Conservation (phyloP, 1,284 basidiomycete genomes). For the Ganoderma meredithae region DNA sequence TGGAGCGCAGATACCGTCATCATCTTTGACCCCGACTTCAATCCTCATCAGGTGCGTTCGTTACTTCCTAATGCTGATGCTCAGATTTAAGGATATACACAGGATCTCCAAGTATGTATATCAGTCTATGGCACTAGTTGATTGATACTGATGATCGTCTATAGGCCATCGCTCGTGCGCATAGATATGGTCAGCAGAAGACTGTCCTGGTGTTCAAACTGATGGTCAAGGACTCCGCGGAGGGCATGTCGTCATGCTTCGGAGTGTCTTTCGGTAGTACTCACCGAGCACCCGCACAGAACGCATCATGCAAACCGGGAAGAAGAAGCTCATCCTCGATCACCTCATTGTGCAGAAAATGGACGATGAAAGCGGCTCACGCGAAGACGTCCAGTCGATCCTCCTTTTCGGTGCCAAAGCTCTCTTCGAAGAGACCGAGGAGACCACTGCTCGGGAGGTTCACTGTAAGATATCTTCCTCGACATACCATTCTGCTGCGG, state of each 20-base stretch:
- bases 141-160: conserved; percentile 24
- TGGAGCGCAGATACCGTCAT: conserved; percentile 92
- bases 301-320: conserved; percentile 86
- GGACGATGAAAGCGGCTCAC: conserved; percentile 78
- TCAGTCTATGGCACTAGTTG: neutral
- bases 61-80: neutral
- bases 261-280: conserved; percentile 8
- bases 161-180: conserved; percentile 89
- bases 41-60: conserved; percentile 83
- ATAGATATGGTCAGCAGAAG: conserved; percentile 85
- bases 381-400: conserved; percentile 81
- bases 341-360: conserved; percentile 95
- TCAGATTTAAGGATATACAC: neutral
- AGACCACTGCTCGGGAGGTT: conserved; percentile 66
- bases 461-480: conserved; percentile 58
- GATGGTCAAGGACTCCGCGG: conserved; percentile 89
- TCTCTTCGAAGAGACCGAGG: conserved; percentile 70
- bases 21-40: conserved; percentile 93
- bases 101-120: conserved; percentile 72
- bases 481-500: neutral
- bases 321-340: conserved; percentile 91
- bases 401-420: conserved; percentile 85
- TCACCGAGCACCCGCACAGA: conserved; percentile 52
- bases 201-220: conserved; percentile 90
- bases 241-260: conserved; percentile 60